Evolutionary conservation across 805 yeast species (phyloP).

Genomic region (Cyberlindnera nakhonratchasimensis): DNA sequence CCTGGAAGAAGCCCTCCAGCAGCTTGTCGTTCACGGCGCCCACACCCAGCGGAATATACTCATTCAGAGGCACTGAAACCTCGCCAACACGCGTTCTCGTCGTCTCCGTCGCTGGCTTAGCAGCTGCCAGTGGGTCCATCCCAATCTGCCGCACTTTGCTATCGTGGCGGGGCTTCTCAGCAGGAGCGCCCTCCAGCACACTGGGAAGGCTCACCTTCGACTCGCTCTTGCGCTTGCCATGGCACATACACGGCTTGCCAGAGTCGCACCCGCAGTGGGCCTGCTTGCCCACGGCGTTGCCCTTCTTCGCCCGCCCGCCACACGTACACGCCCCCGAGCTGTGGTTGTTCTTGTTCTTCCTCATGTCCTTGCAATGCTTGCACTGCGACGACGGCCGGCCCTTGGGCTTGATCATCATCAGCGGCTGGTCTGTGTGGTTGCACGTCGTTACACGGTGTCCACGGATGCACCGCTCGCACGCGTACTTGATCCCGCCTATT

Average conservation of each 20-base stretch:
- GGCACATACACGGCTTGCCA: conserved; percentile 28
- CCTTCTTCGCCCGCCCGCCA: conserved; percentile 41
- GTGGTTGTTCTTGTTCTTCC: conserved; percentile 65
- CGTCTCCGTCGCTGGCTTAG: conserved; percentile 25
- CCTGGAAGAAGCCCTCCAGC: conserved; percentile 29
- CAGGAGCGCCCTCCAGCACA: no score
- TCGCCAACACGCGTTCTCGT: conserved; percentile 35
- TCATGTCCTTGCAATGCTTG: conserved; percentile 72
- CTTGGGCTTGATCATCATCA: conserved; percentile 91
- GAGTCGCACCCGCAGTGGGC: conserved; percentile 28
- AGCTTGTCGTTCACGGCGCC: conserved; percentile 29
- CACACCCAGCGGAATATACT: conserved; percentile 34
- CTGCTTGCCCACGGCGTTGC: neutral
- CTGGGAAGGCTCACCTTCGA: conserved; percentile 1
- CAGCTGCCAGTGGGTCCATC: conserved; percentile 27
- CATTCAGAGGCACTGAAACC: conserved; percentile 36
- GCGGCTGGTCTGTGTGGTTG: conserved; percentile 84
- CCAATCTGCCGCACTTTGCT: conserved; percentile 25
- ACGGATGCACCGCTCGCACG: conserved; percentile 93
- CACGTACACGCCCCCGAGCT: conserved; percentile 62
- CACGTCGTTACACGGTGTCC: conserved; percentile 97
- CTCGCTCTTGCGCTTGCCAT: conserved; percentile 20
- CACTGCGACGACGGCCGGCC: conserved; percentile 96
- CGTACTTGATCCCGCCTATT: conserved; percentile 90
- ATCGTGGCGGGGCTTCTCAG: neutral